phyloP scores from a whole-genome alignment of 2,329 filamentous ascomycete genomes.

The Talaromyces sp. region DNA sequence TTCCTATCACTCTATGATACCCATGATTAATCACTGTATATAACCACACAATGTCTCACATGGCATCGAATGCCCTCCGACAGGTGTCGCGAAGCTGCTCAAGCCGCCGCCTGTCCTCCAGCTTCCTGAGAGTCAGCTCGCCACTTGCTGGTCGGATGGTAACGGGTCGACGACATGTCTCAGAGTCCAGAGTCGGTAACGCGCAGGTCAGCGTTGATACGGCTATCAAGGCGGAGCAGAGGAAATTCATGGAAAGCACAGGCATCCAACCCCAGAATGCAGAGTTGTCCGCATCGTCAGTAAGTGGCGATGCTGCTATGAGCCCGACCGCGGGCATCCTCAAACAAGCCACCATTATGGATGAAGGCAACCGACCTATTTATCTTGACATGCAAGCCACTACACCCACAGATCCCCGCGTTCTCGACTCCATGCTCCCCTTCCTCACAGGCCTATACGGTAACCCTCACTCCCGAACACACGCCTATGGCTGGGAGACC shows the following conservation, averaged over 20 bases:
- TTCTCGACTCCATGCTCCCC: conserved; percentile 94
- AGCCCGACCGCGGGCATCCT: conserved; percentile 80
- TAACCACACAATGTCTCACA: conserved; percentile 55
- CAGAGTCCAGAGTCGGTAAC: conserved; percentile 66
- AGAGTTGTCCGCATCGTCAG: conserved; percentile 57
- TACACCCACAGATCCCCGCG: conserved; percentile 88
- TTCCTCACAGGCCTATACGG: conserved; percentile 91
- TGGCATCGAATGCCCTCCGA: conserved; percentile 64
- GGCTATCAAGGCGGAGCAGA: conserved; percentile 81
- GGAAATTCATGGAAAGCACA: conserved; percentile 65
- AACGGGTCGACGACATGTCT: conserved; percentile 69
- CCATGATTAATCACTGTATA: conserved; percentile 24
- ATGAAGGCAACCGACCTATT: conserved; percentile 87
- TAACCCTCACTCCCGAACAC: conserved; percentile 94
- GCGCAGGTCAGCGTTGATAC: conserved; percentile 79
- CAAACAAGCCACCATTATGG: conserved; percentile 89
- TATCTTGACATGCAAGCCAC: conserved; percentile 99
- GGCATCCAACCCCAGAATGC: conserved; percentile 55
- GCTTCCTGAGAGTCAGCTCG: conserved; percentile 38
- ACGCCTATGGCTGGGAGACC: conserved; percentile 98
- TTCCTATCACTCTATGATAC: conserved; percentile 21
- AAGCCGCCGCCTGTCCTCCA: conserved; percentile 47
- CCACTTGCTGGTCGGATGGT: conserved; percentile 39
- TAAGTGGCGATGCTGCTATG: conserved; percentile 65
- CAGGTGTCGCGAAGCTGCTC: conserved; percentile 63